A percentile compares a stretch with the other conserved stretches of the same genome.
These are phyloP conservation scores for Phaeolepiota aurea DNA, from an alignment of 768 basidiomycete genomes.

Conservation along the genomic window DNA sequence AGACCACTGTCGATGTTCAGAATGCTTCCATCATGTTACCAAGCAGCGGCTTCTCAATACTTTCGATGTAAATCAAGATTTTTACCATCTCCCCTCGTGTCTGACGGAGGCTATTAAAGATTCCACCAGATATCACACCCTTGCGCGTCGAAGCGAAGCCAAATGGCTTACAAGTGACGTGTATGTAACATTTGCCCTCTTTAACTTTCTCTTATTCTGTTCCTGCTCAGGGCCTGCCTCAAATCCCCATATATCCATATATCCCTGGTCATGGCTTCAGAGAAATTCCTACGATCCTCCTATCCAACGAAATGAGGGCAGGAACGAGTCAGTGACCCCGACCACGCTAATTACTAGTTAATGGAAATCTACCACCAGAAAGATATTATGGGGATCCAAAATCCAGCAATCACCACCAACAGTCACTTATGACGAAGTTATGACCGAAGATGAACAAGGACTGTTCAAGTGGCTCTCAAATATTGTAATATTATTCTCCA, in stretches of 20 bases:
- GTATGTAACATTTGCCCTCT: conserved; percentile 31
- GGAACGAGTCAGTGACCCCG: conserved; percentile 34
- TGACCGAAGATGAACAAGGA: conserved; percentile 55
- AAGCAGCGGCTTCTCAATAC: conserved; percentile 89
- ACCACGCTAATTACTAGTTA: background rate
- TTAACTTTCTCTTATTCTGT: background rate
- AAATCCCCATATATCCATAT: conserved; percentile 67
- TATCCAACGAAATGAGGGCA: conserved; percentile 17
- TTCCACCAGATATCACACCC: conserved; percentile 68
- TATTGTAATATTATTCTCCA: conserved; percentile 35
- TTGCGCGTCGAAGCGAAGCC: conserved; percentile 41
- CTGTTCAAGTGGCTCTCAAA: conserved; percentile 76
- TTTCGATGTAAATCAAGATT: conserved; percentile 46
- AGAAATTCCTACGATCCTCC: conserved; percentile 76
- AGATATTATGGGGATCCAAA: conserved; percentile 73
- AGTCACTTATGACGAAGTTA: conserved; percentile 64
- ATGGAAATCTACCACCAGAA: conserved; percentile 25
- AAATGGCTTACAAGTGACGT: conserved; percentile 67
- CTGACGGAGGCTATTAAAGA: conserved; percentile 24
- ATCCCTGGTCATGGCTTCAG: conserved; percentile 83
- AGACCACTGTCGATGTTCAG: conserved; percentile 86
- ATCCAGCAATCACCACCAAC: conserved; percentile 72
- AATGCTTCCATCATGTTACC: conserved; percentile 81
- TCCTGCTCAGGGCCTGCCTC: conserved; percentile 41
- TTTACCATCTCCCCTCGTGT: background rate